Conservation (phyloP, 2,329 filamentous ascomycete genomes). For the Clarireedia homoeocarpa region DNA sequence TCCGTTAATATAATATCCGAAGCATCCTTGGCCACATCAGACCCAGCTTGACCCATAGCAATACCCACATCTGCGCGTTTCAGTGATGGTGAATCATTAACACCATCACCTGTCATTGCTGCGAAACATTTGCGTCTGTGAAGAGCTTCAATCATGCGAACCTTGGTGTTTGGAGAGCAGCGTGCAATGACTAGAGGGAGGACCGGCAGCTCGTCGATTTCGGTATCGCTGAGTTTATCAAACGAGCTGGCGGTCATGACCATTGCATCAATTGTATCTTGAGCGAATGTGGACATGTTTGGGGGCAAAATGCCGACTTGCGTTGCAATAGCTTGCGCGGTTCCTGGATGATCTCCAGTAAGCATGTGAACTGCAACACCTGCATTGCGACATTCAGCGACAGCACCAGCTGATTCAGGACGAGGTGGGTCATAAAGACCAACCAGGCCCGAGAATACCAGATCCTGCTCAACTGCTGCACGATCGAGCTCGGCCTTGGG, state of each 20-base stretch:
- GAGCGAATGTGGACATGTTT: slow-evolving; percentile 51
- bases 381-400: slow-evolving; percentile 54
- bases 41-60: slow-evolving; percentile 52
- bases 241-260: slow-evolving; percentile 74
- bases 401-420: slow-evolving; percentile 47
- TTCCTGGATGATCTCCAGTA: slow-evolving; percentile 74
- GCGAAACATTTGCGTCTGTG: slow-evolving; percentile 48
- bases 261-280: slow-evolving; percentile 56
- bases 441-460: slow-evolving; percentile 65
- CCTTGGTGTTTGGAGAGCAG: slow-evolving; percentile 80
- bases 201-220: slow-evolving; percentile 69
- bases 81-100: slow-evolving; percentile 46
- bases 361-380: slow-evolving; percentile 73
- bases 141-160: slow-evolving; percentile 78
- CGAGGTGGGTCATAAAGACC: slow-evolving; percentile 52
- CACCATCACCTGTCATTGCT: slow-evolving; percentile 42
- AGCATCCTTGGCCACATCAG: slow-evolving; percentile 54
- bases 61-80: slow-evolving; percentile 58
- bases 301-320: slow-evolving; percentile 70
- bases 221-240: slow-evolving; percentile 64
- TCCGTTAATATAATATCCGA: slow-evolving; percentile 56
- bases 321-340: slow-evolving; percentile 68
- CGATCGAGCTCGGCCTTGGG: slow-evolving; percentile 41
- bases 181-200: slow-evolving; percentile 76
- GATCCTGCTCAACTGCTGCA: slow-evolving; percentile 53